Percentiles rank a stretch among this genome's conserved stretches.
Conservation (phyloP, 495 filamentous ascomycete genomes). For the Pyronema domesticum region DNA sequence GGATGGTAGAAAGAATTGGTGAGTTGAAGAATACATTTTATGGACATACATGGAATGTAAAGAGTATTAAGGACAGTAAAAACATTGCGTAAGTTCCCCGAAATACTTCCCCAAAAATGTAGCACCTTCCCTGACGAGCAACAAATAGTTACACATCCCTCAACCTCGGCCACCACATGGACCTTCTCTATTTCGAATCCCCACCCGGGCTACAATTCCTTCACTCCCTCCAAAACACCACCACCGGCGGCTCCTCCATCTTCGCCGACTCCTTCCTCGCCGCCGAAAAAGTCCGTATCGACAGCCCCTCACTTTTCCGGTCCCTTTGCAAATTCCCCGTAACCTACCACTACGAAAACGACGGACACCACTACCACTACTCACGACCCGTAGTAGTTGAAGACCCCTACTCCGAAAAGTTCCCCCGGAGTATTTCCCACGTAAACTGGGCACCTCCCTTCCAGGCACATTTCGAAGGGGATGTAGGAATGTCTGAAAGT, state of each 20-base stretch:
- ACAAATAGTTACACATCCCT: slow-evolving; percentile 59
- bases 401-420: slow-evolving; percentile 10
- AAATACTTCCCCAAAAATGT: too few species aligned
- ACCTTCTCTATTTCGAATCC: slow-evolving; percentile 69
- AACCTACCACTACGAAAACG: slow-evolving; percentile 51
- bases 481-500: neutral
- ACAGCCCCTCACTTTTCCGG: slow-evolving; percentile 19
- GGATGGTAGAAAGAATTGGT: slow-evolving; percentile 54
- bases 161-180: slow-evolving; percentile 74
- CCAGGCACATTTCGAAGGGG: slow-evolving; percentile 34
- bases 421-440: slow-evolving; percentile 17
- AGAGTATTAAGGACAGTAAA: slow-evolving; percentile 52
- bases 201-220: slow-evolving; percentile 69
- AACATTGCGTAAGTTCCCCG: slow-evolving; percentile 65
- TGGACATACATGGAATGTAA: slow-evolving; percentile 77
- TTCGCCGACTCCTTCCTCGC: slow-evolving; percentile 58
- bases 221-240: slow-evolving; percentile 63
- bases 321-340: slow-evolving; percentile 31
- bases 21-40: slow-evolving; percentile 69
- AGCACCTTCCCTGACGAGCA: too few species aligned
- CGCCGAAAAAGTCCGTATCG: slow-evolving; percentile 30
- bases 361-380: slow-evolving; percentile 42
- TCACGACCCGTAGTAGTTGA: slow-evolving; percentile 37
- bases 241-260: slow-evolving; percentile 59
- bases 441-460: slow-evolving; percentile 61